Base-by-base conservation (phyloP, 495 filamentous ascomycete genomes). In the Astrothelium subdiscretum region DNA sequence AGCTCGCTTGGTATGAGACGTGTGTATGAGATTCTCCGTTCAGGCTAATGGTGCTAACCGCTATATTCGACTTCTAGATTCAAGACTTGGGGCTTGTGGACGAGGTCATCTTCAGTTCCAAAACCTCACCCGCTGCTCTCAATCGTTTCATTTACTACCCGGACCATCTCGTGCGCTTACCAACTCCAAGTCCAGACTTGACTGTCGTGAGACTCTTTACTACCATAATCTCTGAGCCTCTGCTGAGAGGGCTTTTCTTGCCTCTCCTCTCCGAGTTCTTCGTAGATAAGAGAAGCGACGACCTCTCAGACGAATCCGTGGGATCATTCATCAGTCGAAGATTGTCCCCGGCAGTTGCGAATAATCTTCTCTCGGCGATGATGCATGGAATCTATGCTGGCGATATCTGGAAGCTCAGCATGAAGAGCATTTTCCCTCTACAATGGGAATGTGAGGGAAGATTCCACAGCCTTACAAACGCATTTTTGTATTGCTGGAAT, bases 361-460 rank as follows among this genome's bases (percentile, higher is more conserved):
- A 96, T 42, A 95, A 95, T 65, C 27, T 97, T 1, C 70, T 86
- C 2, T 95, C 90, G 2, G 88, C 85, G 31, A 72, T 90, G n/a
- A 71, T 87, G 27, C 94, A 97, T 75, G 95, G 95, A 12, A 89
- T 97, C 20, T 95, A 92, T 68, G 95, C 91, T n/a, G 95, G 95
- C 51, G 88, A 97, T 75, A 83, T 95, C 42, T 82, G 87, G 68
- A 79, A 86, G 69, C 77, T 96, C 59, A 96, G 90, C 69, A 82
- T 80, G 43, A 82, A 81, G 65, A 83, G 83, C 2, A 65, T 91
- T 4, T 67, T 90, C 38, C 80, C 85, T 1, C 24, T 43, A 5
- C 26, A 77, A 1, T 86, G 84, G 76, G 62, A 77, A 15, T 59
- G 76, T 6, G 89, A 91, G 65, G 65, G 59, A 13, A 26, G 61